phyloP scores from a whole-genome alignment of 495 filamentous ascomycete genomes.

The Neurospora pannonica region DNA sequence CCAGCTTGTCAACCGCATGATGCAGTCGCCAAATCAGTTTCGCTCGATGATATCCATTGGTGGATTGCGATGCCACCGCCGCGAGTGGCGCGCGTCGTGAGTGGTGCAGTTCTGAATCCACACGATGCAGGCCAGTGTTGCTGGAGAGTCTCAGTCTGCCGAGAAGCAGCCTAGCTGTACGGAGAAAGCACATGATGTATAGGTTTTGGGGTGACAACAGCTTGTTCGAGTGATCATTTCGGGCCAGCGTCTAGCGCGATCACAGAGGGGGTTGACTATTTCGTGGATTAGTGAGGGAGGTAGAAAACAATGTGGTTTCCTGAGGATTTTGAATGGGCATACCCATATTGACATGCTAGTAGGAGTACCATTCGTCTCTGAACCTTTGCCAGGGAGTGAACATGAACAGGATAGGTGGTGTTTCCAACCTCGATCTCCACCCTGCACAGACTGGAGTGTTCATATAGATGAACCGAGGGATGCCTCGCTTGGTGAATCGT shows the following conservation, averaged over 20 bases:
- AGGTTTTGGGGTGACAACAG: no score
- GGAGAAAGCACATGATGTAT: not conserved
- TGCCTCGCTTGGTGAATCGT: no score
- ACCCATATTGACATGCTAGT: no score
- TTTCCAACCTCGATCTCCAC: no score
- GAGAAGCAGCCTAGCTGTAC: not conserved
- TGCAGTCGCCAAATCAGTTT: not conserved
- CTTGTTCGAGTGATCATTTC: not conserved
- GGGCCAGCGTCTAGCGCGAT: slow-evolving; percentile 13
- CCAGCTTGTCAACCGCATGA: not conserved
- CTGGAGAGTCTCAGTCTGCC: not conserved
- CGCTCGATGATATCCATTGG: not conserved
- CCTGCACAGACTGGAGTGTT: no score
- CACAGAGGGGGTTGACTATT: slow-evolving; percentile 17
- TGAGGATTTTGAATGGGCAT: no score
- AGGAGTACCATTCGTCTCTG: no score
- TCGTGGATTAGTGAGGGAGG: no score
- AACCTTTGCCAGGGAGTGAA: no score
- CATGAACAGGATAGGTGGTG: no score
- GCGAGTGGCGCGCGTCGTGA: not conserved
- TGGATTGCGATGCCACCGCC: not conserved
- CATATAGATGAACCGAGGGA: no score
- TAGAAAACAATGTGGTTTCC: no score
- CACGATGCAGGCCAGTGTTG: not conserved
- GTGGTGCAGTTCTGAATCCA: not conserved